phyloP scores from a whole-genome alignment of 2,329 filamentous ascomycete species.

The Zasmidium angulare region DNA sequence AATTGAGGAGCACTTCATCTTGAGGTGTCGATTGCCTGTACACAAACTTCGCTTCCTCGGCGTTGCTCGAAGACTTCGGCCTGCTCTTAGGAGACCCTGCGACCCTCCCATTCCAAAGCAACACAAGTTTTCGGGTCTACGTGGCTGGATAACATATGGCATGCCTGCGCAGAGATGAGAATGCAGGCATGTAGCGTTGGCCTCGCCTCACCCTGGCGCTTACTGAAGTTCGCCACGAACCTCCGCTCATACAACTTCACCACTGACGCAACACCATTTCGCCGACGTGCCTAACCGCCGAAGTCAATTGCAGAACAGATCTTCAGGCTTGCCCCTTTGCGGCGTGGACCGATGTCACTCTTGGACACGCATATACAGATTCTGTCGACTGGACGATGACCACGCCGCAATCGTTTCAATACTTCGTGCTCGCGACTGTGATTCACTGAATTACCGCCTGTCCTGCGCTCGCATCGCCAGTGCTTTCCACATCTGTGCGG shows the following conservation, averaged over 20 bases:
- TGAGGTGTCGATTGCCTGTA: no score
- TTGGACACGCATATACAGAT: neutral
- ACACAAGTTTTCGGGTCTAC: no score
- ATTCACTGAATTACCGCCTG: neutral
- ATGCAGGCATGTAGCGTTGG: no score
- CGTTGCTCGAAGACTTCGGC: no score
- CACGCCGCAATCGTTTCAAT: neutral
- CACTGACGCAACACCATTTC: neutral
- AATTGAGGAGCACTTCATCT: no score
- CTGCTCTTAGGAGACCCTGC: no score
- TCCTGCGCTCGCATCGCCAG: neutral
- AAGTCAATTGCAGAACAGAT: neutral
- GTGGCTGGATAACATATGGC: no score
- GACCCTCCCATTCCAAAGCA: no score
- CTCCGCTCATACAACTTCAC: neutral
- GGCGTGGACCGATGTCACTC: neutral
- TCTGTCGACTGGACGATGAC: neutral
- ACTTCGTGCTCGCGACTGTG: neutral
- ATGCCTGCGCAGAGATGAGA: no score
- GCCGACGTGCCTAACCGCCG: neutral
- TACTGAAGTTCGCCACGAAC: neutral
- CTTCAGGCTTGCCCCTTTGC: neutral
- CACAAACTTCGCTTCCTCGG: no score
- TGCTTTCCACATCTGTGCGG: neutral
- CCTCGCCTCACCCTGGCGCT: neutral